phyloP scores from a whole-genome alignment of 768 basidiomycete genomes.

The Daedaleopsis sinensis region DNA sequence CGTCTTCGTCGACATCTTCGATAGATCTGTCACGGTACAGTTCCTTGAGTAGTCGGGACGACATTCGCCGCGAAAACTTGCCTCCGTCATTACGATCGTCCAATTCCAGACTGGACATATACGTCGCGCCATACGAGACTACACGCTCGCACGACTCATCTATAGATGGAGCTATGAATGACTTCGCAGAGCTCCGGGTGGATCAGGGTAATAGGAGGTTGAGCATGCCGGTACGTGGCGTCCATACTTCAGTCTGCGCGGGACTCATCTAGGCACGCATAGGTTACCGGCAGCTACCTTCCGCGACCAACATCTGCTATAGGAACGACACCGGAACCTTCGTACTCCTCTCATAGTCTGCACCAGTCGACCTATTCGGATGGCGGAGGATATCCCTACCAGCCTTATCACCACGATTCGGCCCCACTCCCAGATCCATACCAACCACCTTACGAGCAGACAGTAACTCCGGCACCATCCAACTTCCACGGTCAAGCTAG shows the following conservation, averaged over 20 bases:
- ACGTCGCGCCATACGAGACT: slow-evolving; percentile 74
- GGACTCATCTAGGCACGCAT: background rate
- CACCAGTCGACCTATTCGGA: slow-evolving; percentile 40
- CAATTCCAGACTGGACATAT: slow-evolving; percentile 66
- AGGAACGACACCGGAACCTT: slow-evolving; percentile 21
- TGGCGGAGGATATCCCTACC: slow-evolving; percentile 39
- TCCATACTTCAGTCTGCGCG: background rate
- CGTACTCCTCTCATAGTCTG: slow-evolving; percentile 40
- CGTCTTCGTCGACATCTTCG: slow-evolving; percentile 28
- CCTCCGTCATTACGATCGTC: slow-evolving; percentile 67
- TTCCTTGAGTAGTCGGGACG: slow-evolving; percentile 25
- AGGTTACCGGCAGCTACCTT: slow-evolving; percentile 9
- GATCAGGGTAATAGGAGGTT: slow-evolving; percentile 27
- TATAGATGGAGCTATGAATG: slow-evolving; percentile 59
- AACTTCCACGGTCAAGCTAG: slow-evolving; percentile 40
- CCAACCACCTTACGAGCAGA: slow-evolving; percentile 48
- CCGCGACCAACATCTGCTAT: slow-evolving; percentile 33
- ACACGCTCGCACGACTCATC: slow-evolving; percentile 35
- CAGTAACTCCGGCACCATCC: slow-evolving; percentile 32
- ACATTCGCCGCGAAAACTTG: slow-evolving; percentile 50
- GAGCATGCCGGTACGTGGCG: slow-evolving; percentile 27
- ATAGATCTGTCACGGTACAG: slow-evolving; percentile 6
- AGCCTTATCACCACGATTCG: slow-evolving; percentile 35
- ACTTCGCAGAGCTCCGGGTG: slow-evolving; percentile 69
- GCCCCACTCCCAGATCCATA: slow-evolving; percentile 43